Base-by-base conservation (phyloP, 352 stramenopile genomes). In the Globisporangium rhizosaccharum region DNA sequence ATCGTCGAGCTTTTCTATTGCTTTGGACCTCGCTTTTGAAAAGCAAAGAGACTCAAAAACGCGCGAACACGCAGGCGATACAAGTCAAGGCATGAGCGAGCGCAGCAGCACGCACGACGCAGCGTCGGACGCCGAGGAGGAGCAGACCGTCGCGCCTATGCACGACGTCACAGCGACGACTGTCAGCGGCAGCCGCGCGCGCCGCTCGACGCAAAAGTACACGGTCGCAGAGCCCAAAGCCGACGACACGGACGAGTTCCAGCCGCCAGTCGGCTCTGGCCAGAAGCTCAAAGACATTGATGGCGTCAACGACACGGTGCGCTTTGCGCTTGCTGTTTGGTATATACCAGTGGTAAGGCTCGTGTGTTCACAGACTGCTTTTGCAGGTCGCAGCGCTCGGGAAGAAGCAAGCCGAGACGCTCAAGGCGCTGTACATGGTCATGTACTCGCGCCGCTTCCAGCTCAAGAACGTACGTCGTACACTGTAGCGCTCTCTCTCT, bases 361-460 rank as follows among this genome's bases (percentile, higher is more conserved):
- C 42, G 12, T 41, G 33, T 18, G 10, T 6, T 39, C 33, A 39
- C 33, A 39, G 33, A 12, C 7, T 39, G 33, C 33, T 39, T 1
- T 5, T 42, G 30, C 42, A 92, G 80, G 67, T 93, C 15, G 71
- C 79, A 45, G 73, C 73, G 55, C 71, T 90, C 49, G 67, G 68
- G 51, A 93, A 93, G 69, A 87, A 88, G 61, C 66, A 93, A 37
- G 61, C 58, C 4, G 84, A 93, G 51, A 78, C 78, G 59, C 66
- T 88, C 61, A 90, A 88, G 62, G 74, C 81, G 61, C 78, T 93
- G n/a, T 93, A 93, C 66, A 78, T 56, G 52, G 73, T 89, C 61
- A 88, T 93, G 78, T 93, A 84, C 60, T 65, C 68, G 20, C 79
- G 84, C 33, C 84, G 84, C 25, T 93, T 87, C 68, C 81, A 90